A percentile compares a stretch with the other conserved stretches of the same genome.
These are phyloP conservation scores for Corynespora cassiicola DNA, from an alignment of 2,329 filamentous ascomycete species.

Conservation along the genomic window DNA sequence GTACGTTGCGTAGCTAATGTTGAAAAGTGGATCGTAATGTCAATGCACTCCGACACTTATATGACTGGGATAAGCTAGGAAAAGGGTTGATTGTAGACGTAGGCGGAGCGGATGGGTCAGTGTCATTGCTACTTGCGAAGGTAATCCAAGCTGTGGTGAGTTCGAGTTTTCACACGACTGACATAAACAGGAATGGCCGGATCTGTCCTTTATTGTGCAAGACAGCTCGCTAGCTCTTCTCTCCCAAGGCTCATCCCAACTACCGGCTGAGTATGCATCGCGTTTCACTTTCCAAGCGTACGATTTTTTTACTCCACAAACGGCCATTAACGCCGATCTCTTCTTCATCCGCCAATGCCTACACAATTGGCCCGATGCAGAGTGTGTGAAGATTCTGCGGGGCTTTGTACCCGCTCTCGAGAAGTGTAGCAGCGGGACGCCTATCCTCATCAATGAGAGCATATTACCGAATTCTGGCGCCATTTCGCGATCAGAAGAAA, in stretches of 20 bases:
- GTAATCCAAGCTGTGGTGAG: constrained; percentile 2
- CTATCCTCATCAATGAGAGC: constrained; percentile 38
- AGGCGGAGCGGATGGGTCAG: constrained; percentile 35
- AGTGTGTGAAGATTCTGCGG: constrained; percentile 41
- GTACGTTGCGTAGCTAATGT: constrained; percentile 1
- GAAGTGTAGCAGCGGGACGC: constrained; percentile 21
- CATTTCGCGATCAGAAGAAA: constrained; percentile 25
- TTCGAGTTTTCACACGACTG: not conserved
- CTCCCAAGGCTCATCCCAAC: constrained; percentile 4
- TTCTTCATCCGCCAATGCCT: constrained; percentile 48
- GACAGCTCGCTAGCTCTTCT: constrained; percentile 16
- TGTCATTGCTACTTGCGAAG: constrained; percentile 26
- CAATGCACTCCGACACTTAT: constrained; percentile 22
- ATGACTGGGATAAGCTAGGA: constrained; percentile 29
- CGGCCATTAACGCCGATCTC: constrained; percentile 31
- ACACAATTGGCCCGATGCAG: constrained; percentile 48
- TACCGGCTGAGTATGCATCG: constrained; percentile 6
- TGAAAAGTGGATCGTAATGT: constrained; percentile 21
- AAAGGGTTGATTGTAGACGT: constrained; percentile 36
- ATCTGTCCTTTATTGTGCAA: constrained; percentile 20
- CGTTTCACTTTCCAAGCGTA: constrained; percentile 39
- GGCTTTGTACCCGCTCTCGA: constrained; percentile 40
- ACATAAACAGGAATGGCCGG: constrained; percentile 9
- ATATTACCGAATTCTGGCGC: constrained; percentile 30
- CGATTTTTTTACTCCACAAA: constrained; percentile 48